These are phyloP conservation scores for Psilocybe subaeruginosa DNA, from an alignment of 768 basidiomycete genomes.

Conservation along the genomic window DNA sequence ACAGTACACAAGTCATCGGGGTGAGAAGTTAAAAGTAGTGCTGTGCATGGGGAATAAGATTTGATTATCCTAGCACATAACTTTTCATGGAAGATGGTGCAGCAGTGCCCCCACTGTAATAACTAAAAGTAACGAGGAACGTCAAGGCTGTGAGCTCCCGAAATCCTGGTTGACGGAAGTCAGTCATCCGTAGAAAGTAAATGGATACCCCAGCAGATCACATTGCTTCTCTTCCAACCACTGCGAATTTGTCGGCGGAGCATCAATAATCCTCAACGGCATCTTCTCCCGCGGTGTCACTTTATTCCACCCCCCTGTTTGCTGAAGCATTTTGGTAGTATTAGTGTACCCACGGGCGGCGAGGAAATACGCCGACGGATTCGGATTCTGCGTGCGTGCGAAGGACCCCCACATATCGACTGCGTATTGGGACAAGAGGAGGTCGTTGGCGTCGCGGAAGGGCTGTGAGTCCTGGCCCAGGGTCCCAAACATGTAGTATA, in stretches of 20 bases:
- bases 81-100: no score
- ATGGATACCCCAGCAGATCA: conserved; percentile 33
- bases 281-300: conserved; percentile 26
- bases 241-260: conserved; percentile 30
- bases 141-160: no score
- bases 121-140: no score
- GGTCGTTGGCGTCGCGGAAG: conserved; percentile 48
- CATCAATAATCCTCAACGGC: conserved; percentile 35
- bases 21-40: no score
- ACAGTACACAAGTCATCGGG: no score
- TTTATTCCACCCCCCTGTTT: conserved; percentile 34
- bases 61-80: no score
- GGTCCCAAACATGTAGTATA: conserved; percentile 32
- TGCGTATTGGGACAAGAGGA: conserved; percentile 44
- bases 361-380: conserved; percentile 43
- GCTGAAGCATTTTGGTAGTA: conserved; percentile 30
- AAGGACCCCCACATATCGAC: conserved; percentile 51
- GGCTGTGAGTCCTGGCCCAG: conserved; percentile 39
- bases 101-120: no score
- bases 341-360: conserved; percentile 42
- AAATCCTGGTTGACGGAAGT: not conserved
- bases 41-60: no score
- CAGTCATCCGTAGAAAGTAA: conserved; percentile 12
- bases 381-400: conserved; percentile 48
- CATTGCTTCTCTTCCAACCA: conserved; percentile 43